phyloP scores from a whole-genome alignment of 371 early-diverging fungal genomes.

The Lichtheimia hyalospora region DNA sequence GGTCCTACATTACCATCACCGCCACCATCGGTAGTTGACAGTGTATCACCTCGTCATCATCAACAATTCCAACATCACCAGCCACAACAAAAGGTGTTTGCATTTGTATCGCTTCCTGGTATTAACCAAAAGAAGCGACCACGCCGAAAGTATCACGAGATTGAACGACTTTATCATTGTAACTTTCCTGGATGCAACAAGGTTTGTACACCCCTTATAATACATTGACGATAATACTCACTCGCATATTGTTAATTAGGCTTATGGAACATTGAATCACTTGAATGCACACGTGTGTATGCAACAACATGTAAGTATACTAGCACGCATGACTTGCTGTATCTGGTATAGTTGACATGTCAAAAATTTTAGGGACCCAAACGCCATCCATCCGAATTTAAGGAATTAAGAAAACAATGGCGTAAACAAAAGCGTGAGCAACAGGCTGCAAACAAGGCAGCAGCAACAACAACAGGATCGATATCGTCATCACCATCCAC shows the following conservation, averaged over 20 bases:
- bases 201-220: not conserved
- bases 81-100: conserved; percentile 48
- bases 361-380: conserved; percentile 23
- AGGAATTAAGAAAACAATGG: conserved; percentile 35
- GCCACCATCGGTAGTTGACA: conserved; percentile 9
- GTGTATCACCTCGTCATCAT: conserved; percentile 5
- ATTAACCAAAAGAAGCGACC: conserved; percentile 67
- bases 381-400: conserved; percentile 35
- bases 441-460: not conserved
- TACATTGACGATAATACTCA: too few relatives aligned
- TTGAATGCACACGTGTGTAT: conserved; percentile 72
- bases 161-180: conserved; percentile 73
- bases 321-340: not conserved
- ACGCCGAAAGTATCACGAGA: conserved; percentile 68
- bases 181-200: conserved; percentile 63
- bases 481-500: not conserved
- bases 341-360: too few relatives aligned
- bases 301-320: conserved; percentile 65
- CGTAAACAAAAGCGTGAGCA: conserved; percentile 23
- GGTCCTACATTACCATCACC: conserved; percentile 15
- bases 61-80: conserved; percentile 10
- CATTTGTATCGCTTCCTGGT: conserved; percentile 65
- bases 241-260: not conserved
- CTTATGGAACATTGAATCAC: conserved; percentile 76
- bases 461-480: conserved; percentile 1